Conservation (phyloP, 2,329 filamentous ascomycete genomes). For the Ceratocystis harringtonii region DNA sequence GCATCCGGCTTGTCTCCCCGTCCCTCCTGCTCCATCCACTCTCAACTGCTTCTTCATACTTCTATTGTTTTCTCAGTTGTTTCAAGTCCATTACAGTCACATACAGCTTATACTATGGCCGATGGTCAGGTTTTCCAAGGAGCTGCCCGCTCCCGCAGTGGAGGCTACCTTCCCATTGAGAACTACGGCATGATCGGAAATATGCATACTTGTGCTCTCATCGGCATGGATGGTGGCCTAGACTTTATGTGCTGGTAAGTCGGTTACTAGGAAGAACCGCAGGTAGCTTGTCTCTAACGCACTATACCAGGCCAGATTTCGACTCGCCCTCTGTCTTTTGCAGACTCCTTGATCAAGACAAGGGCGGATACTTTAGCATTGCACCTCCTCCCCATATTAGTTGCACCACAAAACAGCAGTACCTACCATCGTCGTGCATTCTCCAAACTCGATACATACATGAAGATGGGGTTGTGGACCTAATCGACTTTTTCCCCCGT, state of each 20-base stretch:
- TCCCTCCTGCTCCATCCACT: background rate
- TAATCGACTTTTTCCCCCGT: conserved; percentile 63
- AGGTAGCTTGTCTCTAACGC: background rate
- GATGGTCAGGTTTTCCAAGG: conserved; percentile 1
- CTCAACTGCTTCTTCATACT: background rate
- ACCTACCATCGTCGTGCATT: conserved; percentile 59
- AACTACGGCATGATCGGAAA: conserved; percentile 71
- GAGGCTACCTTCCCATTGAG: conserved; percentile 49
- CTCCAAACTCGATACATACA: conserved; percentile 64
- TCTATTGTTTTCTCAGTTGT: background rate
- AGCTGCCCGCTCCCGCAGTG: conserved; percentile 17
- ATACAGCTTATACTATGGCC: background rate
- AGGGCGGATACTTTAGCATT: conserved; percentile 60
- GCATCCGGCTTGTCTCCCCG: background rate
- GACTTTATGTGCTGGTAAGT: conserved; percentile 64
- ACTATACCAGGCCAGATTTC: conserved; percentile 49
- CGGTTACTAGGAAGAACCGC: background rate
- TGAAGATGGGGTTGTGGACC: conserved; percentile 57
- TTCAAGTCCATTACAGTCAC: background rate
- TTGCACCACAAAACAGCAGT: conserved; percentile 62
- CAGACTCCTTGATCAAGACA: conserved; percentile 56
- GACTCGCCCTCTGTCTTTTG: conserved; percentile 65
- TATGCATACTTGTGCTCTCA: conserved; percentile 63
- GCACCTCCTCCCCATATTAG: conserved; percentile 35
- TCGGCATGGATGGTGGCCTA: conserved; percentile 57